These are phyloP conservation scores for Pichia cactophila DNA, from an alignment of 1,139 yeast genomes.

Conservation along the genomic window DNA sequence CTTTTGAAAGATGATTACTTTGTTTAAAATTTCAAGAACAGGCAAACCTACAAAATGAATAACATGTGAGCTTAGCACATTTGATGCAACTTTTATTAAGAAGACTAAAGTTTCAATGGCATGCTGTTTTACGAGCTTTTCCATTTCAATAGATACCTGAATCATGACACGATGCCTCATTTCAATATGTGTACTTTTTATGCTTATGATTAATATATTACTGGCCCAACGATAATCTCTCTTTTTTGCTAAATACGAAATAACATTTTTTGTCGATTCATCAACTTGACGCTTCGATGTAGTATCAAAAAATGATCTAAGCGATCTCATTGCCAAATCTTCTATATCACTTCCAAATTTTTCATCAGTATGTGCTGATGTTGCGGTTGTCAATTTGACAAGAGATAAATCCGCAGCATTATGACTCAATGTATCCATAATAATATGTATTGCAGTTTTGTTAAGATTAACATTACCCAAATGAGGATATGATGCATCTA, in stretches of 20 bases:
- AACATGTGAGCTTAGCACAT: constrained; percentile 58
- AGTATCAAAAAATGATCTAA: constrained; percentile 34
- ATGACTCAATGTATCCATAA: constrained; percentile 16
- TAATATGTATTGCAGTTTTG: constrained; percentile 17
- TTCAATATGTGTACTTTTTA: constrained; percentile 84
- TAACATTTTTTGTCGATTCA: constrained; percentile 28
- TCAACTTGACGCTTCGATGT: constrained; percentile 31
- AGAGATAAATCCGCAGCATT: constrained; percentile 15
- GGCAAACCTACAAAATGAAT: constrained; percentile 86
- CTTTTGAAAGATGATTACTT: constrained; percentile 53
- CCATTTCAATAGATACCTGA: constrained; percentile 34
- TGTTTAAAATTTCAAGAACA: constrained; percentile 67
- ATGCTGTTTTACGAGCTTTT: constrained; percentile 27
- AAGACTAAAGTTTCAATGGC: constrained; percentile 34
- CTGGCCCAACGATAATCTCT: constrained; percentile 41
- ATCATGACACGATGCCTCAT: constrained; percentile 53
- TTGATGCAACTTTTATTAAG: constrained; percentile 49
- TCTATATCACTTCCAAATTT: constrained; percentile 6
- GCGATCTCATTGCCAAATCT: constrained; percentile 22
- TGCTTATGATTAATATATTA: constrained; percentile 53
- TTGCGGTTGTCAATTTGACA: constrained; percentile 12
- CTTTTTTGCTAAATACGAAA: constrained; percentile 26
- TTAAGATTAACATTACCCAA: constrained; percentile 16
- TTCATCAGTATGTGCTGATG: constrained; percentile 1
- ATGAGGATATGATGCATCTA: constrained; percentile 19